Base-by-base conservation (phyloP, 495 filamentous ascomycete genomes). In the Tetracladium setigerum region DNA sequence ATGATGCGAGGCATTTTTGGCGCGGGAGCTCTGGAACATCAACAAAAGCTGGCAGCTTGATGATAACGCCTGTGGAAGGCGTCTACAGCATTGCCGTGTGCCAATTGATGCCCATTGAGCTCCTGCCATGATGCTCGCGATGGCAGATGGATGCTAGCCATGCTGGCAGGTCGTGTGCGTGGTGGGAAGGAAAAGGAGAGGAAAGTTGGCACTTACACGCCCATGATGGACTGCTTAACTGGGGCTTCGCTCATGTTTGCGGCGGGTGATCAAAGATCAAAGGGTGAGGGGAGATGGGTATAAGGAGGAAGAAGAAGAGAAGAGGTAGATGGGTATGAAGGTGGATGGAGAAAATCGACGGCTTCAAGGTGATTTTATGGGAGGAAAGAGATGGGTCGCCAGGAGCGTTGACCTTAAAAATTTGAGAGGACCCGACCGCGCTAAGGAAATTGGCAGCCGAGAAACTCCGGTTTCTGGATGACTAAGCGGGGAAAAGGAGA, bases 161-260 rank as follows among this genome's bases (percentile, higher is more conserved):
- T 53, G 27, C 38, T 38, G 39, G 41, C 17, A 45, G 22, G 22
- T 27, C 22, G 22, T 27, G 22, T 32, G 30, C 24, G 32, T 41
- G 35, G 19, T 44, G 5, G 34, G 34, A 39, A 44, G 31, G 35
- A 44, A 48, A 40, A 44, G 31, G 38, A 35, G n/a, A 47, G 36
- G 37, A 42, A 36, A 27, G 22, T 27, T 27, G 22, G 22, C 77
- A 84, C 82, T 62, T 83, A 89, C 88, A 95, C 92, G 78, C 89
- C 89, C 79, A 95, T 71, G 66, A 90, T 75, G 70, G 81, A 74
- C 84, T 89, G 87, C 53, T 86, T 87, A 64, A 66, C 64, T 52
- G 50, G 59, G 37, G 66, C 56, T 55, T 68, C 61, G 59, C 63
- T 64, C 67, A 70, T 67, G 68, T 63, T 66, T 62, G 62, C 67